phyloP scores from a whole-genome alignment of 2,329 filamentous ascomycete genomes.

The Xylaria sp. region DNA sequence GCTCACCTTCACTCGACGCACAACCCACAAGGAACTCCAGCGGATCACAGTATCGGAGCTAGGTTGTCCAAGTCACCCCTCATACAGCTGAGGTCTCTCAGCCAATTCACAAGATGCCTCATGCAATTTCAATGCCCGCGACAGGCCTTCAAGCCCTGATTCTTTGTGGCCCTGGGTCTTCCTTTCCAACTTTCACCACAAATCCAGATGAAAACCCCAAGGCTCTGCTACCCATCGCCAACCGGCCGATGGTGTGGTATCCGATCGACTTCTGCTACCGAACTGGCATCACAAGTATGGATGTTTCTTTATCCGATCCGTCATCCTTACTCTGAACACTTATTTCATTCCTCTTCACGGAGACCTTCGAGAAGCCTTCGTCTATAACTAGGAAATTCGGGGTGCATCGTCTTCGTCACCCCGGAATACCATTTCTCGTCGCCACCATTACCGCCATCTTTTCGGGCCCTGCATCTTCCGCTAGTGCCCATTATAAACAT shows the following conservation, averaged over 20 bases:
- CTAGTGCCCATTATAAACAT: not conserved
- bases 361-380: not conserved
- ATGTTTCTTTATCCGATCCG: not conserved
- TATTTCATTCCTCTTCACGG: not conserved
- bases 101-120: conserved; percentile 69
- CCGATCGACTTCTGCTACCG: conserved; percentile 87
- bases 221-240: conserved; percentile 83
- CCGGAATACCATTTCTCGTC: not conserved
- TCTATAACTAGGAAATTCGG: no score
- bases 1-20: not conserved
- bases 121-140: conserved; percentile 77
- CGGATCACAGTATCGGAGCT: not conserved
- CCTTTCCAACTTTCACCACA: conserved; percentile 83
- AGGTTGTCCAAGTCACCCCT: not conserved
- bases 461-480: not conserved
- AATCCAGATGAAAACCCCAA: conserved; percentile 85
- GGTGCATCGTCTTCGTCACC: no score
- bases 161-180: conserved; percentile 83
- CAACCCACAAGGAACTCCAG: conserved; percentile 1
- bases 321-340: not conserved
- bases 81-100: not conserved
- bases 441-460: not conserved
- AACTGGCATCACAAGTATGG: conserved; percentile 78
- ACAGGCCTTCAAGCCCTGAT: conserved; percentile 86
- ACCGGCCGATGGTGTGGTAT: conserved; percentile 91